Percentiles rank a stretch among this genome's conserved stretches.
phyloP scores from a whole-genome alignment of 1,139 yeast species.

The Taphrina deformans region DNA sequence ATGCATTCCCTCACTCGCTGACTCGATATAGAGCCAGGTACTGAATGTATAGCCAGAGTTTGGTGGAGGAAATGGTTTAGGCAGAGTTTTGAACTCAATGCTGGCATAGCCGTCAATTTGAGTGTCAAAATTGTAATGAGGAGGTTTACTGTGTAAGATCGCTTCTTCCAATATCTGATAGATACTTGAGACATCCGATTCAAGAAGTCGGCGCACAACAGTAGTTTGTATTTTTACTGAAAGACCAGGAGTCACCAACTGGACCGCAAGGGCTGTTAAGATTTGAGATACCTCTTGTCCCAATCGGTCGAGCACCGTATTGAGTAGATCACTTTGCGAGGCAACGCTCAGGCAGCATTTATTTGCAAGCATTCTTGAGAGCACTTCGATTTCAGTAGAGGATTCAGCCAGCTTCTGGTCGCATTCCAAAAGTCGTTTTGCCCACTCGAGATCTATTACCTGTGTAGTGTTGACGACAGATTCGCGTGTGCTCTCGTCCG shows the following conservation, averaged over 20 bases:
- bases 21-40: slow-evolving; percentile 39
- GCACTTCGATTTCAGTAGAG: background rate
- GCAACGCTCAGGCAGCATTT: background rate
- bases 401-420: background rate
- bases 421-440: background rate
- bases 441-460: background rate
- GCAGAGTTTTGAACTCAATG: slow-evolving; percentile 7
- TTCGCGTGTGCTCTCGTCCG: too few species aligned
- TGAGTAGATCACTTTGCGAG: background rate
- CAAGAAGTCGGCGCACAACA: background rate
- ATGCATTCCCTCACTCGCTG: slow-evolving; percentile 37
- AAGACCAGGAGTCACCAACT: background rate
- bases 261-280: background rate
- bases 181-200: background rate
- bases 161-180: background rate
- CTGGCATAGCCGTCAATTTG: slow-evolving; percentile 23
- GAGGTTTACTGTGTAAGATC: background rate
- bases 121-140: slow-evolving; percentile 23
- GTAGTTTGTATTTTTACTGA: background rate
- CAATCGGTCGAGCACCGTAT: background rate
- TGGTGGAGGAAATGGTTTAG: slow-evolving; percentile 31
- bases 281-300: background rate
- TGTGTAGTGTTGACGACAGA: too few species aligned
- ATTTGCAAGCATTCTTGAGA: background rate
- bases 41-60: slow-evolving; percentile 39